Evolutionary conservation across 2,329 filamentous ascomycete species (phyloP).

Genomic region (Aureobasidium lini): DNA sequence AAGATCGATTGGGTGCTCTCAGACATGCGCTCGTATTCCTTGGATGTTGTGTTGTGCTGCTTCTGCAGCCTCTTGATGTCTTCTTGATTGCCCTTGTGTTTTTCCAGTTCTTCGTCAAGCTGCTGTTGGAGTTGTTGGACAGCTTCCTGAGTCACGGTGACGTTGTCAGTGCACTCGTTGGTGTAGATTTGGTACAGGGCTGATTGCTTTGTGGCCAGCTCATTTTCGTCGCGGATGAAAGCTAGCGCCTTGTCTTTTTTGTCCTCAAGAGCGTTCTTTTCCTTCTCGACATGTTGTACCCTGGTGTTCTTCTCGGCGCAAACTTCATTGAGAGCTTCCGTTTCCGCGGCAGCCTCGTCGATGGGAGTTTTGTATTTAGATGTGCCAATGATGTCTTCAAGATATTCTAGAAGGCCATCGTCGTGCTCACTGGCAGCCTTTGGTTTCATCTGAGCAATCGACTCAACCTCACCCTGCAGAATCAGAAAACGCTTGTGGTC

Average conservation of each 20-base stretch:
- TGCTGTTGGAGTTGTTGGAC: conserved; percentile 84
- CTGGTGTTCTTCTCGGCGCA: conserved; percentile 92
- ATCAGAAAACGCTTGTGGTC: conserved; percentile 98
- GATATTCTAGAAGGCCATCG: conserved; percentile 88
- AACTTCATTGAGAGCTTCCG: conserved; percentile 87
- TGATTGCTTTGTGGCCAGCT: conserved; percentile 80
- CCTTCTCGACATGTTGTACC: conserved; percentile 96
- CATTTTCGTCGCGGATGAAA: conserved; percentile 87
- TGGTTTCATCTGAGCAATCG: conserved; percentile 97
- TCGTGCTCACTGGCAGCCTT: conserved; percentile 94
- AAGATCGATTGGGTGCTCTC: conserved; percentile 70
- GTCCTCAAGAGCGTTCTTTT: conserved; percentile 84
- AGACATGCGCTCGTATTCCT: conserved; percentile 74
- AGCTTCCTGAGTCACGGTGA: conserved; percentile 80
- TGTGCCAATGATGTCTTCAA: conserved; percentile 97
- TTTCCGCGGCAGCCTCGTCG: conserved; percentile 83
- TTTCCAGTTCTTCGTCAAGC: conserved; percentile 79
- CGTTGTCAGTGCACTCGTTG: conserved; percentile 79
- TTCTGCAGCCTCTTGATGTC: conserved; percentile 86
- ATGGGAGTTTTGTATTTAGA: conserved; percentile 98
- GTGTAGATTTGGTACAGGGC: conserved; percentile 89
- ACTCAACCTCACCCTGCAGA: conserved; percentile 94
- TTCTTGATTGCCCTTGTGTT: conserved; percentile 82
- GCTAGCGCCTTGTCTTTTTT: conserved; percentile 93
- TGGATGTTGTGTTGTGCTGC: conserved; percentile 71